Conservation (phyloP, 1,139 yeast genomes). For the Eremothecium coryli region DNA sequence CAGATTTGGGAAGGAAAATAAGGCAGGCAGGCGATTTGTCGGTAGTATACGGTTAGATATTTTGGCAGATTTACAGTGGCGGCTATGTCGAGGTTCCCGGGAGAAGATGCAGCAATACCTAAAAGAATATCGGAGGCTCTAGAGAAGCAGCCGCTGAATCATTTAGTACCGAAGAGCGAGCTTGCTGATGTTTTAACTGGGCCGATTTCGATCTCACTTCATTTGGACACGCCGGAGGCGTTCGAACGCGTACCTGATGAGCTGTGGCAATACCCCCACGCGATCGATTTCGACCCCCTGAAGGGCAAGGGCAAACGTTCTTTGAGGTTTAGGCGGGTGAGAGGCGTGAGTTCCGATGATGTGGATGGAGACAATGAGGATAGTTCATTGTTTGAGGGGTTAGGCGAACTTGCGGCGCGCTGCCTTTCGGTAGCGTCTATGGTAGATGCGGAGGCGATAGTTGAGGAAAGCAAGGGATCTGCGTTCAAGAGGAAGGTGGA, state of each 20-base stretch:
- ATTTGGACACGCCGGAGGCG: conserved; percentile 9
- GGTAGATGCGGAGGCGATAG: conserved; percentile 5
- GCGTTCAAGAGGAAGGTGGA: conserved; percentile 4
- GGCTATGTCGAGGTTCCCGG: conserved; percentile 28
- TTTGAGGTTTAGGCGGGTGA: conserved; percentile 16
- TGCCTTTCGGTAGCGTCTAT: conserved; percentile 7
- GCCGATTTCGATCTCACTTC: conserved; percentile 9
- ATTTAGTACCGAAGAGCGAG: conserved; percentile 25
- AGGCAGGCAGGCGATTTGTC: no score
- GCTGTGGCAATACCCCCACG: conserved; percentile 6
- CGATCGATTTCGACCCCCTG: conserved; percentile 9
- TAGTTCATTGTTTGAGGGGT: conserved; percentile 12
- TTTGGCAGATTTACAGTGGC: conserved; percentile 11
- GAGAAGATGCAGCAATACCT: conserved; percentile 23
- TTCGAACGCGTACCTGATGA: conserved; percentile 8
- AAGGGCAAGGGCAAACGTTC: conserved; percentile 7
- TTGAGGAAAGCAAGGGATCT: background rate
- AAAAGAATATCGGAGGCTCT: conserved; percentile 23
- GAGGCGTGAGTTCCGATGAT: conserved; percentile 3
- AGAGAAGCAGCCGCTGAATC: conserved; percentile 22
- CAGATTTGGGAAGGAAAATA: no score
- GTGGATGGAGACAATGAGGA: background rate
- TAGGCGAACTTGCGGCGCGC: conserved; percentile 18
- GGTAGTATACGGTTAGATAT: no score
- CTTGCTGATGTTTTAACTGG: conserved; percentile 15